A percentile compares a stretch with the other conserved stretches of the same genome.
These are phyloP conservation scores for Ciborinia camelliae DNA, from an alignment of 2,329 filamentous ascomycete species.

Conservation along the genomic window DNA sequence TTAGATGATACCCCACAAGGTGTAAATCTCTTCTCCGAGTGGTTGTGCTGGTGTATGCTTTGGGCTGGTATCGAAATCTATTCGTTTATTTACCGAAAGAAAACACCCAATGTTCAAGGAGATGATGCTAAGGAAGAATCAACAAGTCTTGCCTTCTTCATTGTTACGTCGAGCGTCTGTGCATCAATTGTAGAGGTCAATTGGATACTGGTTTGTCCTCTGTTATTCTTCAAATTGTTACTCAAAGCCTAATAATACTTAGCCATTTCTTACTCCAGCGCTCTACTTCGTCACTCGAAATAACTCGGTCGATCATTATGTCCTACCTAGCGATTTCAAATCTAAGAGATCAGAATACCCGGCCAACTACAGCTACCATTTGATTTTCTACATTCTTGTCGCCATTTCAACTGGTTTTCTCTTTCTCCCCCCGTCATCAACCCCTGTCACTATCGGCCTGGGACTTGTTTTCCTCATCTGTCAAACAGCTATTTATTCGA, in stretches of 20 bases:
- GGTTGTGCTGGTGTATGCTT: slow-evolving; percentile 14
- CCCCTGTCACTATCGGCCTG: not conserved
- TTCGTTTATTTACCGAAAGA: slow-evolving; percentile 8
- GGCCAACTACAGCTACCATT: not conserved
- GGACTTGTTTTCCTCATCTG: slow-evolving; percentile 5
- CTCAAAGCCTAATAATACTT: not conserved
- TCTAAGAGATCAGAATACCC: not conserved
- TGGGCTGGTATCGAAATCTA: slow-evolving; percentile 17
- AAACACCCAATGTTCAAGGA: not conserved
- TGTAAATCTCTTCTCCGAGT: slow-evolving; percentile 13
- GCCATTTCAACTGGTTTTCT: slow-evolving; percentile 15
- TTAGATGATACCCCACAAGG: slow-evolving; percentile 7
- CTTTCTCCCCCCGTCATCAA: slow-evolving; percentile 4
- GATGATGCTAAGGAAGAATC: not conserved
- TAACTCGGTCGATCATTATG: not conserved
- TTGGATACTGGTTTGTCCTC: slow-evolving; percentile 18
- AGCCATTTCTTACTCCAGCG: slow-evolving; percentile 18
- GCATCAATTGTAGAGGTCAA: slow-evolving; percentile 13
- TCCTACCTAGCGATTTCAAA: not conserved
- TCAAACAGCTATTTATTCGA: slow-evolving; percentile 14
- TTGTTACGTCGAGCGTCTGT: slow-evolving; percentile 15
- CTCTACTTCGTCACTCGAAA: slow-evolving; percentile 13
- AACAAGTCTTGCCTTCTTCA: slow-evolving; percentile 17
- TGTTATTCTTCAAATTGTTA: not conserved
- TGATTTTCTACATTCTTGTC: slow-evolving; percentile 16